Evolutionary conservation across 2,329 filamentous ascomycete species (phyloP).

Genomic region (Sporothrix humicola): DNA sequence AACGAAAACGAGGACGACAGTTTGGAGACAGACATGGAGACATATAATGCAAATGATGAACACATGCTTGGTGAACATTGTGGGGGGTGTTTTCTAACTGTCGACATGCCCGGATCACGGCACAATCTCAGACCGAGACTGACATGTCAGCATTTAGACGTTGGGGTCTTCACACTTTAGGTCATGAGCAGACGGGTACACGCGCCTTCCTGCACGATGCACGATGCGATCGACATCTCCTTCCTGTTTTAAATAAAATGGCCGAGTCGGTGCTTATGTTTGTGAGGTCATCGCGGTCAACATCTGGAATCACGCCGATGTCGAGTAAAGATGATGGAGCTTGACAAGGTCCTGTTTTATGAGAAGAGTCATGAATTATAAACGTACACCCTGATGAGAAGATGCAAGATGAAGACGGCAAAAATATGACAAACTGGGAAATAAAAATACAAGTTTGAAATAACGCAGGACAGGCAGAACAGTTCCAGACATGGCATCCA

Average conservation of each 20-base stretch:
- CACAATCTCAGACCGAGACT: neutral
- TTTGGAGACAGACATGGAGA: neutral
- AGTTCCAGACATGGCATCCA: neutral
- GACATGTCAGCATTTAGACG: neutral
- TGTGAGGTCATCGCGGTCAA: neutral
- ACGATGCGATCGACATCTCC: neutral
- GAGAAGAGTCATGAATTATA: neutral
- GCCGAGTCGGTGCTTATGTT: neutral
- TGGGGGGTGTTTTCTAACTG: too few species aligned
- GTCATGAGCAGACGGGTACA: neutral
- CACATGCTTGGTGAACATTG: too few species aligned
- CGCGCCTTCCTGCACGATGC: neutral
- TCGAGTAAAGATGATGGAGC: too few species aligned
- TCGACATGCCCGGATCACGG: neutral
- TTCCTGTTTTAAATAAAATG: neutral
- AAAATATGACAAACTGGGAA: neutral
- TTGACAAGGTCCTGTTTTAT: neutral
- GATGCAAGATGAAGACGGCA: too few species aligned
- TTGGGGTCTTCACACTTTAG: neutral
- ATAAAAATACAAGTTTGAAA: neutral
- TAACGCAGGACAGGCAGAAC: neutral
- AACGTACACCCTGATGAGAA: too few species aligned
- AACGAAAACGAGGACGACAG: neutral
- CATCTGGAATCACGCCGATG: neutral
- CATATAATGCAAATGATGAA: too few species aligned